Percentiles rank a stretch among this genome's conserved stretches.
phyloP scores from a whole-genome alignment of 495 filamentous ascomycete species.

The Daldinia grandis region DNA sequence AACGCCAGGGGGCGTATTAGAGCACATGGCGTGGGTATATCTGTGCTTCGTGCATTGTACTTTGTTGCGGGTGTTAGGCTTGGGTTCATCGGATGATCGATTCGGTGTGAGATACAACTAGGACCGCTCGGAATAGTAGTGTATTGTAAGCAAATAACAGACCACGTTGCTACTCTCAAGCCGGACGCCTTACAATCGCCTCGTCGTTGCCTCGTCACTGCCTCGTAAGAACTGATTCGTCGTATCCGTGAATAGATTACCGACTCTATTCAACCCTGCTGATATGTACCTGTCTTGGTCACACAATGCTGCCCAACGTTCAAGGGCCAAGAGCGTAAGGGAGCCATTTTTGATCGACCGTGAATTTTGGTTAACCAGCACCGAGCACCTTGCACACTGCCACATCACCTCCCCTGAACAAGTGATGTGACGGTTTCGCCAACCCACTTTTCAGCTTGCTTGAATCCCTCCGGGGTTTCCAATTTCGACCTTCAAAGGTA shows the following conservation, averaged over 20 bases:
- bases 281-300: background rate
- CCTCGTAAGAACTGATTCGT: slow-evolving; percentile 23
- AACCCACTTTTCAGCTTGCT: slow-evolving; percentile 1
- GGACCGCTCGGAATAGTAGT: background rate
- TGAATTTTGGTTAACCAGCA: slow-evolving; percentile 8
- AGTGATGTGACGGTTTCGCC: background rate
- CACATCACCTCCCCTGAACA: slow-evolving; percentile 1
- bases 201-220: background rate
- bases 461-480: background rate
- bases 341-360: background rate
- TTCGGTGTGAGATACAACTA: background rate
- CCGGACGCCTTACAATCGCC: background rate
- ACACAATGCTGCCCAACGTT: background rate
- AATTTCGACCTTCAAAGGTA: slow-evolving; percentile 6
- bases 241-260: slow-evolving; percentile 17
- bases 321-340: background rate
- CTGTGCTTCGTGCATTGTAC: background rate
- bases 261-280: slow-evolving; percentile 1
- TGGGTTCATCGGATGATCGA: background rate
- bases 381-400: background rate
- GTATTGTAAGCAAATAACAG: background rate
- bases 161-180: background rate
- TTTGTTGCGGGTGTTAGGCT: background rate
- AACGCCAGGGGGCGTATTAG: slow-evolving; percentile 64
- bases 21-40: background rate